phyloP scores from a whole-genome alignment of 306 rosid genomes.

The Quercus aquifolioides region DNA sequence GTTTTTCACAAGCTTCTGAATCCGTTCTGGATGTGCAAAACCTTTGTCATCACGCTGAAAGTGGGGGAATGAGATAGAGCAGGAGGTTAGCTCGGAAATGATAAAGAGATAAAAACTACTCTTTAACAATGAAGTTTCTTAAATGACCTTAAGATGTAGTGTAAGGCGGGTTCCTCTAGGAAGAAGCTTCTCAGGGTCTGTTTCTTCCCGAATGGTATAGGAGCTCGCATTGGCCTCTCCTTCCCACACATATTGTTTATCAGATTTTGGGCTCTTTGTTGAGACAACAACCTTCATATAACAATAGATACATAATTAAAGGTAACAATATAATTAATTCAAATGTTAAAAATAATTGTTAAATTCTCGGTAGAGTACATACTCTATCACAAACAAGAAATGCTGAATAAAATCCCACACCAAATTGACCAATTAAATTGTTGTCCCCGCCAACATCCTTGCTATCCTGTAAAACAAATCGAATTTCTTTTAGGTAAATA shows the following conservation, averaged over 20 bases:
- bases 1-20: slow-evolving; percentile 85
- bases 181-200: slow-evolving; percentile 71
- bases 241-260: slow-evolving; percentile 93
- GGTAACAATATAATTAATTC: not conserved
- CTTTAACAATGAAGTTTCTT: not conserved
- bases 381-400: slow-evolving; percentile 91
- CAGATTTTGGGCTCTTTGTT: slow-evolving; percentile 84
- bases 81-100: slow-evolving; percentile 18
- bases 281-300: slow-evolving; percentile 80
- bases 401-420: slow-evolving; percentile 92
- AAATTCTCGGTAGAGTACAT: slow-evolving; percentile 9
- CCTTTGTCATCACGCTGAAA: slow-evolving; percentile 84
- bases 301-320: not conserved
- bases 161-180: slow-evolving; percentile 93
- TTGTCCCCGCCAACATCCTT: slow-evolving; percentile 82
- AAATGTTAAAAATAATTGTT: not conserved
- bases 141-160: slow-evolving; percentile 69
- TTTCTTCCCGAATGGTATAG: slow-evolving; percentile 83
- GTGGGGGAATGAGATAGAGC: not conserved
- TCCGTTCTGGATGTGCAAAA: slow-evolving; percentile 84
- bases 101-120: not conserved
- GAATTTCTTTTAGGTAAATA: slow-evolving; percentile 20
- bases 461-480: slow-evolving; percentile 60
- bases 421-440: slow-evolving; percentile 95
- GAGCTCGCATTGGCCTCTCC: slow-evolving; percentile 97